Base-by-base conservation (phyloP, 805 yeast genomes). In the Barnettozyma botsteinii region DNA sequence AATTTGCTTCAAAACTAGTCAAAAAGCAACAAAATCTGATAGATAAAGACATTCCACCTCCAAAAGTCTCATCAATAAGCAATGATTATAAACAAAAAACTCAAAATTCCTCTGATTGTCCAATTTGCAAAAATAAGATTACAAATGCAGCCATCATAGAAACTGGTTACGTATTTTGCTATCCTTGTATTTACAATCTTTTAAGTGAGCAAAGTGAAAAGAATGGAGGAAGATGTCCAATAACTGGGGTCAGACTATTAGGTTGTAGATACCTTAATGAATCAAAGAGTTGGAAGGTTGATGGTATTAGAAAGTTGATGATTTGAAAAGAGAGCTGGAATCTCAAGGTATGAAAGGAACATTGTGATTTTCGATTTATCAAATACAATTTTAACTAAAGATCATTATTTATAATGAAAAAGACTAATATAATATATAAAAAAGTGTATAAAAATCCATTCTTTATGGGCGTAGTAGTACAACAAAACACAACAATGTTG, bases 141-240 rank as follows among this genome's bases (percentile, higher is more conserved):
- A 73, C 73, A 24, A 87, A 85, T 51, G 96, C 96, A 4, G 86
- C 95, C 0, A 75, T 83, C 11, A 77, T 91, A 26, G 98, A 89
- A 56, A 87, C 98, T 0, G 98, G 98, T 0, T 80, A 78, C 47
- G 95, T 87, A 0, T 85, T 82, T 50, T 88, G 96, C 60, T 88
- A 89, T 60, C 77, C 85, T 11, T 93, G 98, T 60, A 86, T 89
- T 13, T 77, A 77, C 53, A 72, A 74, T 35, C 75, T 75, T 53
- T 65, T 89, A 33, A 67, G 74, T 22, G 72, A 69, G 34, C 72
- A 66, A 1, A 65, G 61, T 38, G 62, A 66, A 17, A 52, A 55
- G 14, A 64, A 65, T 14, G 85, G 82, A 8, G 89, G 89, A 3
- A 67, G 81, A 46, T 91, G 98, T 56, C 98, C 98, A 0, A 72